These are phyloP conservation scores for Filobasidium wieringae DNA, from an alignment of 768 basidiomycete species.

Conservation along the genomic window DNA sequence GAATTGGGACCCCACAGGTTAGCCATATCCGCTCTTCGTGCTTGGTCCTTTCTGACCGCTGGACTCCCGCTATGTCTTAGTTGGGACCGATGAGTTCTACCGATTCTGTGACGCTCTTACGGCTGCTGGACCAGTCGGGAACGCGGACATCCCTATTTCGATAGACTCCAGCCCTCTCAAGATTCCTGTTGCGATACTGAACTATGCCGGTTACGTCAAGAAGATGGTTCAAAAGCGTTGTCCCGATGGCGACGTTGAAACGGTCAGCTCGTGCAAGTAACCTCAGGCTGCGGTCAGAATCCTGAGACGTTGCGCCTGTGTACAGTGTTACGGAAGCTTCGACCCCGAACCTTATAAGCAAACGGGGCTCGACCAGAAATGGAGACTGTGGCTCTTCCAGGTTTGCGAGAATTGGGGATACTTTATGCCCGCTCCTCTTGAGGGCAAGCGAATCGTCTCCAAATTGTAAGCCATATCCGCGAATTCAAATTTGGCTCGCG, in stretches of 20 bases:
- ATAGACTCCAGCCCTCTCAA: neutral
- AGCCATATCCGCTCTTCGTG: constrained; percentile 1
- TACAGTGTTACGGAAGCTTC: constrained; percentile 75
- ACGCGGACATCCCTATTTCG: neutral
- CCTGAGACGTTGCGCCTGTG: neutral
- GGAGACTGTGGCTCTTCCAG: constrained; percentile 83
- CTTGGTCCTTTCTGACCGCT: neutral
- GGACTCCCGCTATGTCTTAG: constrained; percentile 4
- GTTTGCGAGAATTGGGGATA: constrained; percentile 93
- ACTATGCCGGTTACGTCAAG: constrained; percentile 68
- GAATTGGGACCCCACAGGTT: constrained; percentile 66
- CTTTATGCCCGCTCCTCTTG: constrained; percentile 55
- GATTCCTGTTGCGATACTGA: constrained; percentile 44
- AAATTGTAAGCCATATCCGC: constrained; percentile 25
- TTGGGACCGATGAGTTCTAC: constrained; percentile 30
- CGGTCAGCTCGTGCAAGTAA: constrained; percentile 40
- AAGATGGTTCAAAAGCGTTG: constrained; percentile 51
- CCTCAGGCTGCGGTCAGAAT: neutral
- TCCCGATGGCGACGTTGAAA: constrained; percentile 46
- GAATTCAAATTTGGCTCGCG: neutral
- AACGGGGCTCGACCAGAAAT: constrained; percentile 55
- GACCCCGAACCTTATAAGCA: constrained; percentile 56
- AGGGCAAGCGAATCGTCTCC: constrained; percentile 67
- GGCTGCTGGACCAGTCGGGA: constrained; percentile 9
- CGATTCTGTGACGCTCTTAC: constrained; percentile 30